Evolutionary conservation across 1,284 basidiomycete species (phyloP).

Genomic region (Puccinia brachypodii): DNA sequence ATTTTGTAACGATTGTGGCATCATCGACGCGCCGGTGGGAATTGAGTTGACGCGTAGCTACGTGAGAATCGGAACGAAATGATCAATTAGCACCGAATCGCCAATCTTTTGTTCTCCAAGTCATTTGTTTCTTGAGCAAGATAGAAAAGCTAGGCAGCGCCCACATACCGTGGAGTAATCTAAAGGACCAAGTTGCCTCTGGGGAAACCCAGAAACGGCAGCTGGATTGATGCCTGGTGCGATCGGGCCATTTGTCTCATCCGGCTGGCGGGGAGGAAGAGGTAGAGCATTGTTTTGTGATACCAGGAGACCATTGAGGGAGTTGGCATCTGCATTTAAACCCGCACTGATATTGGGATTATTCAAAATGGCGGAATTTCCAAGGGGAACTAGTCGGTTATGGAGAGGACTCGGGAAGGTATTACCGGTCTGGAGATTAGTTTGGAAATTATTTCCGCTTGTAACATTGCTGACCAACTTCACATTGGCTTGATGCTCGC

Average conservation of each 20-base stretch:
- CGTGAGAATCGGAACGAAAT: neutral
- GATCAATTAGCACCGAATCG: neutral
- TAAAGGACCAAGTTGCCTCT: slow-evolving; percentile 39
- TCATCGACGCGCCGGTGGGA: neutral
- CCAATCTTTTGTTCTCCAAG: neutral
- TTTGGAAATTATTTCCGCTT: neutral
- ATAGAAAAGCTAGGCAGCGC: neutral
- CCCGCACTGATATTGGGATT: neutral
- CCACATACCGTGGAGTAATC: slow-evolving; percentile 39
- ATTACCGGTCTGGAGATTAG: neutral
- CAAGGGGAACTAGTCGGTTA: slow-evolving; percentile 7
- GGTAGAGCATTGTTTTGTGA: neutral
- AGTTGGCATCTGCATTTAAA: neutral
- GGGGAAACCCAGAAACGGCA: slow-evolving; percentile 1
- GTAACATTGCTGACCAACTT: slow-evolving; percentile 3
- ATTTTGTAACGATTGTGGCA: slow-evolving; percentile 13
- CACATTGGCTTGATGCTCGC: slow-evolving; percentile 15
- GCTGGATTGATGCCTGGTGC: neutral
- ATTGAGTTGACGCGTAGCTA: slow-evolving; percentile 41
- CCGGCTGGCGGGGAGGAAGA: slow-evolving; percentile 1
- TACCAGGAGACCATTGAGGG: neutral
- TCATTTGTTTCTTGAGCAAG: neutral
- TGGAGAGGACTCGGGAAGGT: slow-evolving; percentile 8
- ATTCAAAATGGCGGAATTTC: neutral
- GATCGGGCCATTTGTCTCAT: slow-evolving; percentile 10